A percentile compares a stretch with the other conserved stretches of the same genome.
These are phyloP conservation scores for Yamadazyma ubonensis DNA, from an alignment of 805 yeast species.

Conservation along the genomic window DNA sequence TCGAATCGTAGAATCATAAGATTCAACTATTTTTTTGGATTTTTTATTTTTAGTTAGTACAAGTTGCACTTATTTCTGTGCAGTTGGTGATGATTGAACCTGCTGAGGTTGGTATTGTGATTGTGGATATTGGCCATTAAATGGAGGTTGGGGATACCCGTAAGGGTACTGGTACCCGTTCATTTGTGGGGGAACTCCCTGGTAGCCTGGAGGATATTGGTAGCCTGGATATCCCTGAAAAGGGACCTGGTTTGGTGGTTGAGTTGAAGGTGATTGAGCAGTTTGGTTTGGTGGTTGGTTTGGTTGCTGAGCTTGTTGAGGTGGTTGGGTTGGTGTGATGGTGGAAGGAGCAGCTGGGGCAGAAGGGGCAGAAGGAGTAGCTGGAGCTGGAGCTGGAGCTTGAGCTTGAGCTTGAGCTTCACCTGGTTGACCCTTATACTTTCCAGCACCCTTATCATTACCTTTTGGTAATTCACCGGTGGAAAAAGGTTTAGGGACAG, in stretches of 20 bases:
- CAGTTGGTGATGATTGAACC: conserved; percentile 12
- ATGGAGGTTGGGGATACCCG: conserved; percentile 19
- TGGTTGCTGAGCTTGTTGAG: conserved; percentile 15
- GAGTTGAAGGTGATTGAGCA: conserved; percentile 3
- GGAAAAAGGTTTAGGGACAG: conserved; percentile 88
- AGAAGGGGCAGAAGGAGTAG: conserved; percentile 9
- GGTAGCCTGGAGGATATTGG: conserved; percentile 13
- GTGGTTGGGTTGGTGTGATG: conserved; percentile 11
- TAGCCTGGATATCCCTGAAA: too few species aligned
- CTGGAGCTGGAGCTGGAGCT: conserved; percentile 12
- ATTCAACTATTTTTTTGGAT: conserved; percentile 6
- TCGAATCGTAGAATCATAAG: conserved; percentile 7
- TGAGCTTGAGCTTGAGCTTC: conserved; percentile 11
- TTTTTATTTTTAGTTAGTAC: conserved; percentile 3
- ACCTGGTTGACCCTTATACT: conserved; percentile 48
- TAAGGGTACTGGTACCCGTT: conserved; percentile 20
- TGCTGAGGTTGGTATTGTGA: conserved; percentile 11
- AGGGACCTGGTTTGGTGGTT: too few species aligned
- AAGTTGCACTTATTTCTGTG: conserved; percentile 7
- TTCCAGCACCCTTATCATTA: conserved; percentile 36
- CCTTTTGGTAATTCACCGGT: conserved; percentile 57
- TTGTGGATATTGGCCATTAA: conserved; percentile 20
- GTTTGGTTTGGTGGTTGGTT: conserved; percentile 13
- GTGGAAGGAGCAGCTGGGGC: conserved; percentile 8
- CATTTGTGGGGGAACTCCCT: conserved; percentile 23